Conservation (phyloP, 148 eudicot species). For the Tetragonia tetragonoides region DNA sequence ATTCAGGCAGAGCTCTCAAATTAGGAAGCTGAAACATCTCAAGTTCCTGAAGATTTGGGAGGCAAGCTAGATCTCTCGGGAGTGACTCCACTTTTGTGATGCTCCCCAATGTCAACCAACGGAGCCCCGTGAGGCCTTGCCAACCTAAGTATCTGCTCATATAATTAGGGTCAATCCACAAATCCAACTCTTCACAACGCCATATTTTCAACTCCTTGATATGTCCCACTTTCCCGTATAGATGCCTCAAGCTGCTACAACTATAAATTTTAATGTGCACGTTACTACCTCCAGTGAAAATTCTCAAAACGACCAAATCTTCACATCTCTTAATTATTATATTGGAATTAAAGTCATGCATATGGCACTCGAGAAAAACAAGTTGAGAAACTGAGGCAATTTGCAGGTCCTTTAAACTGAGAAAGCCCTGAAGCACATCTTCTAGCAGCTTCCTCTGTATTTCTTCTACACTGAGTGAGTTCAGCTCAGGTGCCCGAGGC, state of each 20-base stretch:
- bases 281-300: neutral
- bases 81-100: neutral
- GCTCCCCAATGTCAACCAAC: neutral
- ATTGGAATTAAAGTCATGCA: too few relatives aligned
- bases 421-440: neutral
- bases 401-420: neutral
- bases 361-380: too few relatives aligned
- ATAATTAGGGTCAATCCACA: too few relatives aligned
- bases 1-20: neutral
- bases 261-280: neutral
- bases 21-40: neutral
- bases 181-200: neutral
- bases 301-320: neutral
- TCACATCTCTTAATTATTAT: neutral
- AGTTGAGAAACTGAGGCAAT: neutral
- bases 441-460: neutral
- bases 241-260: neutral
- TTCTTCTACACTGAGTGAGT: neutral
- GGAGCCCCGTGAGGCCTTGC: too few relatives aligned
- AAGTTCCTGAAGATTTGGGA: neutral
- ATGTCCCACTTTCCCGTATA: neutral
- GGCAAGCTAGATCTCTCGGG: neutral
- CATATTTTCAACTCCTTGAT: neutral
- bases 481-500: neutral
- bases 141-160: too few relatives aligned